Percentiles rank a stretch among this genome's conserved stretches.
Conservation (phyloP, 1,139 yeast species). For the Scheffersomyces stambukii region DNA sequence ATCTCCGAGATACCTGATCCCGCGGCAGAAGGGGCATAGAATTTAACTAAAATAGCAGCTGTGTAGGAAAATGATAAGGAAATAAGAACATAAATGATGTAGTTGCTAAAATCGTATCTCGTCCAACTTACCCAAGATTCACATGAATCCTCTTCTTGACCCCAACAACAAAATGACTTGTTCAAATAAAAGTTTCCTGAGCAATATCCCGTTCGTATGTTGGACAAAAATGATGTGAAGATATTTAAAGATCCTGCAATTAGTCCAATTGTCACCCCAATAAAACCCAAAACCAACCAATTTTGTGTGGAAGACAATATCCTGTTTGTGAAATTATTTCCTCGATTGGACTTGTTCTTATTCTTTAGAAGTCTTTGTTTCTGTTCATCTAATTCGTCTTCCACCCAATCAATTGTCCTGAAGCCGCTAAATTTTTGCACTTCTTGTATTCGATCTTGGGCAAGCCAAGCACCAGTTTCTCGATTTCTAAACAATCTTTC, state of each 20-base stretch:
- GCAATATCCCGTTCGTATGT: slow-evolving; percentile 77
- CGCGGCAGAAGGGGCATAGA: slow-evolving; percentile 85
- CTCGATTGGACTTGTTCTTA: slow-evolving; percentile 11
- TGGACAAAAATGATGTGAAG: slow-evolving; percentile 82
- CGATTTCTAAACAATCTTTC: too few species aligned
- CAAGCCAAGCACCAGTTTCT: slow-evolving; percentile 35
- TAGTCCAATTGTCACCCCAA: slow-evolving; percentile 73
- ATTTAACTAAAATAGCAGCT: slow-evolving; percentile 66
- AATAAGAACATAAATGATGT: slow-evolving; percentile 53
- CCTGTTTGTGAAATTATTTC: slow-evolving; percentile 20
- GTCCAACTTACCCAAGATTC: slow-evolving; percentile 58
- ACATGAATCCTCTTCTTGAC: slow-evolving; percentile 47
- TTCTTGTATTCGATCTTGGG: slow-evolving; percentile 31
- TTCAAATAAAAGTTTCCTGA: slow-evolving; percentile 64
- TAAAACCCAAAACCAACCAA: slow-evolving; percentile 71
- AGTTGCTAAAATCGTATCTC: slow-evolving; percentile 39
- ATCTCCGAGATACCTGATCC: slow-evolving; percentile 98
- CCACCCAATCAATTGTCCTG: slow-evolving; percentile 79
- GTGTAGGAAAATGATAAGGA: slow-evolving; percentile 59
- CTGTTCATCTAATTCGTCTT: slow-evolving; percentile 65
- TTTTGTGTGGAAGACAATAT: slow-evolving; percentile 52
- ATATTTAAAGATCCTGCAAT: slow-evolving; percentile 81
- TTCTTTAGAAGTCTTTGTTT: slow-evolving; percentile 23
- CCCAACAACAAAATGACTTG: slow-evolving; percentile 80
- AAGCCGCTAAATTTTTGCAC: slow-evolving; percentile 55